Evolutionary conservation across 1,284 basidiomycete genomes (phyloP).

Genomic region (Ceratobasidium papillatum): DNA sequence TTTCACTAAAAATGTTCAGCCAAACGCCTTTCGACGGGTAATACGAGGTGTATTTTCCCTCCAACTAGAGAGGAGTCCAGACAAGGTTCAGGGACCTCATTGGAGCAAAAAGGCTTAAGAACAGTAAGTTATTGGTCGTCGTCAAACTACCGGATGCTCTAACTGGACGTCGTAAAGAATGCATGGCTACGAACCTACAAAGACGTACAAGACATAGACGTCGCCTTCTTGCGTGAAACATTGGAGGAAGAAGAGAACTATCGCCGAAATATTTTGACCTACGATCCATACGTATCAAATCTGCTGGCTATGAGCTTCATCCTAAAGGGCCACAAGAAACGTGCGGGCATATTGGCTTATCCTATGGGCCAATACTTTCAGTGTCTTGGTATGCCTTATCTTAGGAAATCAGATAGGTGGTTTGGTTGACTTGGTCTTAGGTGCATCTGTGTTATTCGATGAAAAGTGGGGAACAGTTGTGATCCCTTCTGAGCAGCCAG

Average conservation of each 20-base stretch:
- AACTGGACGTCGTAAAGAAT: neutral
- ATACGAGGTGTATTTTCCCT: slow-evolving; percentile 34
- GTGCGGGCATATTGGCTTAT: slow-evolving; percentile 25
- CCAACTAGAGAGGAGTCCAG: slow-evolving; percentile 3
- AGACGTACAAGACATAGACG: slow-evolving; percentile 14
- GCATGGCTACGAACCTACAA: slow-evolving; percentile 22
- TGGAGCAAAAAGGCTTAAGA: slow-evolving; percentile 25
- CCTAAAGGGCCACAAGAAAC: slow-evolving; percentile 29
- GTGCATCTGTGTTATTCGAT: slow-evolving; percentile 29
- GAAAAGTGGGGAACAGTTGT: slow-evolving; percentile 38
- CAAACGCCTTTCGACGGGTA: slow-evolving; percentile 20
- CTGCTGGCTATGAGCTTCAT: slow-evolving; percentile 16
- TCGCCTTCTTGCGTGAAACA: neutral
- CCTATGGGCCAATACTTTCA: slow-evolving; percentile 30
- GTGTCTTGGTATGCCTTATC: neutral
- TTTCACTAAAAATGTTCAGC: neutral
- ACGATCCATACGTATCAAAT: slow-evolving; percentile 23
- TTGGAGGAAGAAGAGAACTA: slow-evolving; percentile 17
- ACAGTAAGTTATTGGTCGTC: neutral
- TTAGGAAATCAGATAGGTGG: neutral
- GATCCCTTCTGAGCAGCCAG: slow-evolving; percentile 1
- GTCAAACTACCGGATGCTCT: neutral
- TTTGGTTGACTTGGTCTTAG: neutral
- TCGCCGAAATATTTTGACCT: neutral
- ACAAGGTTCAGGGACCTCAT: neutral